Evolutionary conservation across 2,329 filamentous ascomycete genomes (phyloP).

Genomic region (Fusarium setosum): DNA sequence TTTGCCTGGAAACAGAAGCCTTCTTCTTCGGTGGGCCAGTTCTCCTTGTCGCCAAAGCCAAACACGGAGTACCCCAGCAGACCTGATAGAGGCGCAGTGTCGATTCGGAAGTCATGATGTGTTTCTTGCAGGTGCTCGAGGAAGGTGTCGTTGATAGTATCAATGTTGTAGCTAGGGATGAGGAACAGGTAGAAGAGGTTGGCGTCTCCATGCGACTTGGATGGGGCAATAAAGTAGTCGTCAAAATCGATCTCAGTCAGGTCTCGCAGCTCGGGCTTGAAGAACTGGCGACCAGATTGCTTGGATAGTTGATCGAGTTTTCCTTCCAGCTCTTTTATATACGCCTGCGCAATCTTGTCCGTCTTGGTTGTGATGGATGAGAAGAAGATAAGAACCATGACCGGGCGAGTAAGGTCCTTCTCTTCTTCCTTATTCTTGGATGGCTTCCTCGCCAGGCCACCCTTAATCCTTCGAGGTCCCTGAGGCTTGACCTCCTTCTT

Average conservation of each 20-base stretch:
- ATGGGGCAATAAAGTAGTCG: slow-evolving; percentile 86
- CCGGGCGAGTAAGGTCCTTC: slow-evolving; percentile 54
- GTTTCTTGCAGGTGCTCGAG: slow-evolving; percentile 90
- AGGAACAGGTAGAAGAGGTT: slow-evolving; percentile 86
- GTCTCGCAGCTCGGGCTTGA: slow-evolving; percentile 76
- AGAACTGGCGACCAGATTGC: slow-evolving; percentile 53
- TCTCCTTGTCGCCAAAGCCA: slow-evolving; percentile 90
- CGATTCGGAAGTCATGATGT: slow-evolving; percentile 96
- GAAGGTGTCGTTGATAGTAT: slow-evolving; percentile 89
- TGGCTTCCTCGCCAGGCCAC: slow-evolving; percentile 50
- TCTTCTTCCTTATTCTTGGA: slow-evolving; percentile 38
- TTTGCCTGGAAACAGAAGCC: slow-evolving; percentile 95
- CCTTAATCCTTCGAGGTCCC: slow-evolving; percentile 63
- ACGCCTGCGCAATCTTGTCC: slow-evolving; percentile 75
- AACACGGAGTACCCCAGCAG: slow-evolving; percentile 93
- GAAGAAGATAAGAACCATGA: slow-evolving; percentile 87
- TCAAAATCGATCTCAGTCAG: slow-evolving; percentile 91
- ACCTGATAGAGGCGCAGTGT: slow-evolving; percentile 82
- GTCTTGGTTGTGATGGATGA: slow-evolving; percentile 89
- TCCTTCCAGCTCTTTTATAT: slow-evolving; percentile 66
- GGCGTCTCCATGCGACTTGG: slow-evolving; percentile 66
- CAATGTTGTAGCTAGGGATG: slow-evolving; percentile 94
- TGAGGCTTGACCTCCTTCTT: slow-evolving; percentile 47
- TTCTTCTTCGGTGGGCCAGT: slow-evolving; percentile 90
- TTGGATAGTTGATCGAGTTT: slow-evolving; percentile 62